Percentiles rank a stretch among this genome's conserved stretches.
These are phyloP conservation scores for Cercospora zeae-maydis DNA, from an alignment of 2,329 filamentous ascomycete species.

Conservation along the genomic window DNA sequence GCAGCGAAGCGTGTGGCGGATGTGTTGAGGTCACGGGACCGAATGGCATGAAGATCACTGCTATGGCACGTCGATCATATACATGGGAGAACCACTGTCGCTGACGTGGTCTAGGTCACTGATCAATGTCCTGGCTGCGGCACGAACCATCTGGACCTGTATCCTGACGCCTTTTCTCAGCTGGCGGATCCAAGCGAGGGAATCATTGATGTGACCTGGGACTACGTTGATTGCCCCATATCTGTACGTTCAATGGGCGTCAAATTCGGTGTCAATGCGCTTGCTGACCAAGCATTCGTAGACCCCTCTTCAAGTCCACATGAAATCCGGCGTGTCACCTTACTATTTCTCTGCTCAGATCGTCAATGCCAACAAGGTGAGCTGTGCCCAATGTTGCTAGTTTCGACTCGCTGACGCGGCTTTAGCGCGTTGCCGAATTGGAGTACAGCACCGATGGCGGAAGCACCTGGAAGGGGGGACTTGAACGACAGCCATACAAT, in stretches of 20 bases:
- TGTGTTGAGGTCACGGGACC: slow-evolving; percentile 60
- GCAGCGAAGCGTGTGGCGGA: slow-evolving; percentile 56
- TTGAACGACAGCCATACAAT: slow-evolving; percentile 37
- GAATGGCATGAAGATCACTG: slow-evolving; percentile 53
- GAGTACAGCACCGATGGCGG: slow-evolving; percentile 24
- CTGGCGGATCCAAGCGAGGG: slow-evolving; percentile 47
- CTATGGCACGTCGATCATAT: slow-evolving; percentile 52
- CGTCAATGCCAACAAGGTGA: slow-evolving; percentile 53
- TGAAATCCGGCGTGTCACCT: slow-evolving; percentile 51
- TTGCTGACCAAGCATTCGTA: background rate
- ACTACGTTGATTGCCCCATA: slow-evolving; percentile 52
- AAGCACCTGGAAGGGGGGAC: slow-evolving; percentile 21
- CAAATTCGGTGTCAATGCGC: background rate
- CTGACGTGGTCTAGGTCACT: slow-evolving; percentile 44
- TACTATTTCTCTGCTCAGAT: slow-evolving; percentile 63
- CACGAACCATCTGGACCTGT: slow-evolving; percentile 55
- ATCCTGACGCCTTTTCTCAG: slow-evolving; percentile 48
- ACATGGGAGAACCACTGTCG: background rate
- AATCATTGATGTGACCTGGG: slow-evolving; percentile 50
- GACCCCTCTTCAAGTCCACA: slow-evolving; percentile 47
- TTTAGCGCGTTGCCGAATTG: slow-evolving; percentile 18
- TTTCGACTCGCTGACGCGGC: background rate
- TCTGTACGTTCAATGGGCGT: slow-evolving; percentile 23
- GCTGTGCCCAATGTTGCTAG: background rate
- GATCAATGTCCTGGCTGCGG: slow-evolving; percentile 57